phyloP scores from a whole-genome alignment of 2,329 filamentous ascomycete species.

The Alternaria sp. region DNA sequence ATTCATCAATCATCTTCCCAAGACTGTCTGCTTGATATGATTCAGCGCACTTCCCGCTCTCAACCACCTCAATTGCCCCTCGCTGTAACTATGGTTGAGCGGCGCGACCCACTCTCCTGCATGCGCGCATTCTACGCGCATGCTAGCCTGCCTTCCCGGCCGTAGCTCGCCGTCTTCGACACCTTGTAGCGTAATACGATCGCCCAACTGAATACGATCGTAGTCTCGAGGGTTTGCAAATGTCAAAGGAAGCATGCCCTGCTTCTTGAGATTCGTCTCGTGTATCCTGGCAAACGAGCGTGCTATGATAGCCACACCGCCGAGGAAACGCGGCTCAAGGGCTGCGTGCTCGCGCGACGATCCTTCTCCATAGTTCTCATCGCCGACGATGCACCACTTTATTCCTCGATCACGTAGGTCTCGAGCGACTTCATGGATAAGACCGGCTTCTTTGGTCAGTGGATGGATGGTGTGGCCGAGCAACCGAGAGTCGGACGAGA shows the following conservation, averaged over 20 bases:
- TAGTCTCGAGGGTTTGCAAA: constrained; percentile 31
- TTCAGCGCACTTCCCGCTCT: constrained; percentile 51
- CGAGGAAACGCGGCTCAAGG: constrained; percentile 37
- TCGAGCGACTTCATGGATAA: constrained; percentile 42
- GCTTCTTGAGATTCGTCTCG: constrained; percentile 44
- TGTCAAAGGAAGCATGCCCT: constrained; percentile 41
- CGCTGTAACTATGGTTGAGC: constrained; percentile 48
- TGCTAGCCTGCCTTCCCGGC: constrained; percentile 40
- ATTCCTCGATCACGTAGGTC: constrained; percentile 27
- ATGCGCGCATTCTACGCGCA: constrained; percentile 38
- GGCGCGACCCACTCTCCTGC: constrained; percentile 39
- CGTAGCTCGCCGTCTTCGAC: constrained; percentile 29
- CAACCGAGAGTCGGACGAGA: constrained; percentile 28
- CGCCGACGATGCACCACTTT: constrained; percentile 48
- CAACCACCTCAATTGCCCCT: constrained; percentile 46
- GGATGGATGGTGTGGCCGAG: constrained; percentile 29
- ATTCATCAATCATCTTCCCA: not conserved
- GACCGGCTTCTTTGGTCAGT: constrained; percentile 22
- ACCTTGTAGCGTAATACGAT: constrained; percentile 27
- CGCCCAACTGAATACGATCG: constrained; percentile 26
- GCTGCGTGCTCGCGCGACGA: constrained; percentile 41
- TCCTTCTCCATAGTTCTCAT: constrained; percentile 44
- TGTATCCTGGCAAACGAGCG: constrained; percentile 18
- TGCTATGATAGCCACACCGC: constrained; percentile 34
- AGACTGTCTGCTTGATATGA: constrained; percentile 26